These are phyloP conservation scores for Halocafeteria seosinensis DNA, from an alignment of 108 stramenopile species.

Conservation along the genomic window DNA sequence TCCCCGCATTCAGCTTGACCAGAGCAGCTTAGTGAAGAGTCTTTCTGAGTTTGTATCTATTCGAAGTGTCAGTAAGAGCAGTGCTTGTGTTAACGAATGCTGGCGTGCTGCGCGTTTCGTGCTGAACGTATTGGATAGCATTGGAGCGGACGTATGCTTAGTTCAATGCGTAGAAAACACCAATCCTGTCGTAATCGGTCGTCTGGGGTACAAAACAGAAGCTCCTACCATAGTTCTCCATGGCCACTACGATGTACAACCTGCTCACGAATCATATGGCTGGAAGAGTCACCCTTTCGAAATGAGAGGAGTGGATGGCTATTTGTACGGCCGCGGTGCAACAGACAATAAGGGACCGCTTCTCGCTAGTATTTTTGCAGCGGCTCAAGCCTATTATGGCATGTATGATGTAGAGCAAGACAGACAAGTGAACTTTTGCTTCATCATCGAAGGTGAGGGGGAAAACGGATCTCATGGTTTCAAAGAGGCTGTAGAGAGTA, in stretches of 20 bases:
- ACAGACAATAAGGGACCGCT: conserved; percentile 19
- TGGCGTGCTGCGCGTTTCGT: conserved; percentile 5
- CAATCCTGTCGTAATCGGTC: conserved; percentile 2
- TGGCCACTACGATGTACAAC: conserved; percentile 17
- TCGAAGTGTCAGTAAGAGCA: neutral
- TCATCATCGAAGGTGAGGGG: conserved; percentile 15
- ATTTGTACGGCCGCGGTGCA: conserved; percentile 14
- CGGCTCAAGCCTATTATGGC: neutral
- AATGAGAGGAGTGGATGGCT: conserved; percentile 10
- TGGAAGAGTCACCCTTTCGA: conserved; percentile 8
- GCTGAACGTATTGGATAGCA: neutral
- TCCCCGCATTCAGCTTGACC: no score
- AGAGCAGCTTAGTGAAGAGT: neutral
- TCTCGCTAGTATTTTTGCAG: conserved; percentile 12
- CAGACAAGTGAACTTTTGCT: neutral
- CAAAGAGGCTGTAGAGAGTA: neutral
- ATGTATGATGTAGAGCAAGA: neutral
- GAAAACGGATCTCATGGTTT: conserved; percentile 10
- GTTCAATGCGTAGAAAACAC: neutral
- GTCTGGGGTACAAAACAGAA: neutral
- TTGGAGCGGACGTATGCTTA: neutral
- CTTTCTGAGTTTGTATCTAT: conserved; percentile 8
- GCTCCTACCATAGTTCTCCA: neutral
- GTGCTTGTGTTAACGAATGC: neutral
- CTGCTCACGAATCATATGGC: neutral